phyloP scores from a whole-genome alignment of 1,139 yeast species.

The Chernovozyma sophiae-reginae region DNA sequence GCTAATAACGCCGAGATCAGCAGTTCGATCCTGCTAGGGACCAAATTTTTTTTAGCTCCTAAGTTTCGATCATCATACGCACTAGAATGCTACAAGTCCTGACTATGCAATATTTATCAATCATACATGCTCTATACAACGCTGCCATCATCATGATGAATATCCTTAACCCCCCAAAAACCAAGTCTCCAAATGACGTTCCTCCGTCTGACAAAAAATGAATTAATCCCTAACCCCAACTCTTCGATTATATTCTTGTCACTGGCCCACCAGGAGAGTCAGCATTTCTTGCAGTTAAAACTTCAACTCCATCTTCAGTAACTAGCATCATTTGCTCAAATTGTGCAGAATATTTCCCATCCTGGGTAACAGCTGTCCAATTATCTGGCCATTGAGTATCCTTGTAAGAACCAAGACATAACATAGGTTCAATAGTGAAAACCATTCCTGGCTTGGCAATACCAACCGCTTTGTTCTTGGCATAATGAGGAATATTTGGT shows the following conservation, averaged over 20 bases:
- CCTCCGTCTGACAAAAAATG: too few relatives aligned
- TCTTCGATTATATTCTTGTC: slow-evolving; percentile 50
- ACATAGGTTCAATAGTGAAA: slow-evolving; percentile 98
- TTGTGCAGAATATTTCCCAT: slow-evolving; percentile 88
- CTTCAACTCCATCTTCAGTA: slow-evolving; percentile 92
- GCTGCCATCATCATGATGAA: too few relatives aligned
- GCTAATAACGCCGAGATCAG: slow-evolving; percentile 84
- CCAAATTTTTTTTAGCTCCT: slow-evolving; percentile 40
- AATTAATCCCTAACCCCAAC: too few relatives aligned
- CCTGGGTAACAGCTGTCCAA: slow-evolving; percentile 92
- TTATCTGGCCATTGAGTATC: slow-evolving; percentile 96
- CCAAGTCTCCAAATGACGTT: too few relatives aligned
- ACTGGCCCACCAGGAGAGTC: slow-evolving; percentile 87
- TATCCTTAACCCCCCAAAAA: too few relatives aligned
- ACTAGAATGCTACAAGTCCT: too few relatives aligned
- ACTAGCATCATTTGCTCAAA: slow-evolving; percentile 91
- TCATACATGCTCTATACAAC: too few relatives aligned
- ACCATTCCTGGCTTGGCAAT: slow-evolving; percentile 95
- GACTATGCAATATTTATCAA: too few relatives aligned
- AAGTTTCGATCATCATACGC: too few relatives aligned
- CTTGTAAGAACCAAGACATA: slow-evolving; percentile 78
- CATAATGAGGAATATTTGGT: slow-evolving; percentile 93
- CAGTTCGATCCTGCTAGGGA: slow-evolving; percentile 88
- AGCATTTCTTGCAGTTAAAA: slow-evolving; percentile 76
- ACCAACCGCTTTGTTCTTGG: slow-evolving; percentile 89